These are phyloP conservation scores for Annona cherimola DNA, from an alignment of 164 flowering plant species.

Conservation along the genomic window DNA sequence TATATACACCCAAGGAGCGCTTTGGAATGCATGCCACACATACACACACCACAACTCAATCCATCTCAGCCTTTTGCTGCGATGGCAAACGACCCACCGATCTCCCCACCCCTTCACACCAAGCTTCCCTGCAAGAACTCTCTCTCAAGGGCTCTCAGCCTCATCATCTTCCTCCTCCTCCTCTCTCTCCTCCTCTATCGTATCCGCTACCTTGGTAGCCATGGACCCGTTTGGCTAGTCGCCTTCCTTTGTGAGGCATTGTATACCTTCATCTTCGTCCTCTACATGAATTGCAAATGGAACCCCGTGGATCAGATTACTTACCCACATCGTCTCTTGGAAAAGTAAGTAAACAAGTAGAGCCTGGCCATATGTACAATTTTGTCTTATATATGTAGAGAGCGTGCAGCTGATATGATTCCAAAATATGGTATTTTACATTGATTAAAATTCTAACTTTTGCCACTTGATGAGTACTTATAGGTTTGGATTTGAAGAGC, in stretches of 20 bases:
- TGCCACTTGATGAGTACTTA: neutral
- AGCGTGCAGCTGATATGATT: neutral
- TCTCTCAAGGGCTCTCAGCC: constrained; percentile 18
- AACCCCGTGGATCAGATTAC: constrained; percentile 28
- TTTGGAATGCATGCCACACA: no score
- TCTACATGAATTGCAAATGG: constrained; percentile 41
- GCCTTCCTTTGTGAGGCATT: constrained; percentile 49
- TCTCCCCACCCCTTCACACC: constrained; percentile 1
- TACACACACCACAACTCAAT: no score
- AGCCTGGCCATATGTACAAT: neutral
- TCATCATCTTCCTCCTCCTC: constrained; percentile 35
- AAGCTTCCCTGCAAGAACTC: constrained; percentile 15
- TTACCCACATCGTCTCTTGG: constrained; percentile 35
- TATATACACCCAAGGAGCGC: no score
- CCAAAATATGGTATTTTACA: neutral
- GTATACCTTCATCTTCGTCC: constrained; percentile 47
- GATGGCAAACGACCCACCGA: neutral
- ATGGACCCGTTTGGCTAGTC: constrained; percentile 34
- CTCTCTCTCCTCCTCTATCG: constrained; percentile 46
- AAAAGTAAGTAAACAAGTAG: constrained; percentile 20
- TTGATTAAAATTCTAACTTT: neutral
- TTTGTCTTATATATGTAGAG: no score
- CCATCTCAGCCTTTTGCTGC: neutral
- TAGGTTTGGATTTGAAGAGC: constrained; percentile 25
- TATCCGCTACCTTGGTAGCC: constrained; percentile 17